Conservation (phyloP, 1,284 basidiomycete genomes). For the Puccinia triticina region DNA sequence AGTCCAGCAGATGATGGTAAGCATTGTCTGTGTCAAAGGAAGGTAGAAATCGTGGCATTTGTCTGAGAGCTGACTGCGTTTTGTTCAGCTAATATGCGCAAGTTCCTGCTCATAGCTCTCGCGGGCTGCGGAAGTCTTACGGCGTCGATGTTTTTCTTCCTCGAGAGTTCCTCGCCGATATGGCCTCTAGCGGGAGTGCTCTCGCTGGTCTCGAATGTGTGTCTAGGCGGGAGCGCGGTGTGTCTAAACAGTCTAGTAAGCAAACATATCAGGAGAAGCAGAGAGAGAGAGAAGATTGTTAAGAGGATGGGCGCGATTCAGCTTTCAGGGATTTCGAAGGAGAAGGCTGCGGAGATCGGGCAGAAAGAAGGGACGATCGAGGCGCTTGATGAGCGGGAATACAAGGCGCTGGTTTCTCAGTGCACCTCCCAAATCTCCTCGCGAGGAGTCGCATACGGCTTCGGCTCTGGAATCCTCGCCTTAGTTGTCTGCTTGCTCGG, state of each 20-base stretch:
- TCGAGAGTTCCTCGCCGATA: slow-evolving; percentile 5
- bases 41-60: too few species aligned
- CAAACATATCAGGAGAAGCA: neutral
- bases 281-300: too few species aligned
- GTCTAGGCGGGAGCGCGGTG: slow-evolving; percentile 16
- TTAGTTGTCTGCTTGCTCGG: slow-evolving; percentile 18
- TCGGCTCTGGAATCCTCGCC: slow-evolving; percentile 27
- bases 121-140: slow-evolving; percentile 28
- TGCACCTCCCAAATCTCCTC: slow-evolving; percentile 35
- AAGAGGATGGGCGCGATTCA: too few species aligned
- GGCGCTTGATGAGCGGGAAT: neutral
- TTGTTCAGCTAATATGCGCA: slow-evolving; percentile 16
- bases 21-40: too few species aligned
- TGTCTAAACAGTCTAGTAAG: slow-evolving; percentile 43
- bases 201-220: slow-evolving; percentile 27
- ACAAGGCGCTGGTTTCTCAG: slow-evolving; percentile 13
- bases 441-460: slow-evolving; percentile 27
- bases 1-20: slow-evolving; percentile 33
- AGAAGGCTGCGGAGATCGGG: neutral
- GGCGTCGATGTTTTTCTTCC: slow-evolving; percentile 22
- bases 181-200: slow-evolving; percentile 16
- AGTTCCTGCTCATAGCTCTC: slow-evolving; percentile 21
- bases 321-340: slow-evolving; percentile 34
- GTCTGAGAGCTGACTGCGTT: too few species aligned
- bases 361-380: neutral